Percentiles rank a stretch among this genome's conserved stretches.
Evolutionary conservation across 345 rosid species (phyloP).

Genomic region (Salix exigua): DNA sequence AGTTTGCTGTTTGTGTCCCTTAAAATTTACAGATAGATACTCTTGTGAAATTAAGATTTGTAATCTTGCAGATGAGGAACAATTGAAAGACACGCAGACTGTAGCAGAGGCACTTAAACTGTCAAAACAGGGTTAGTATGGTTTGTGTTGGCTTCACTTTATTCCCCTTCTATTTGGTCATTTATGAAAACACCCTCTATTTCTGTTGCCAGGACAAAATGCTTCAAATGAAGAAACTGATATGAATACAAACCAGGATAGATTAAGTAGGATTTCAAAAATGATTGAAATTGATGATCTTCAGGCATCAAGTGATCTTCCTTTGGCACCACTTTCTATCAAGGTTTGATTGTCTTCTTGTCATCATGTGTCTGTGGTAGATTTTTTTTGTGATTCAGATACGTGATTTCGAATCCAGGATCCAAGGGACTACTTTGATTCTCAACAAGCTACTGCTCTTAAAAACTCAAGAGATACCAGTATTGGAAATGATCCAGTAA

Average conservation of each 20-base stretch:
- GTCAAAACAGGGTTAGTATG: slow-evolving; percentile 60
- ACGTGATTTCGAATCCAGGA: slow-evolving; percentile 48
- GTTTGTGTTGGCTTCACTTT: slow-evolving; percentile 8
- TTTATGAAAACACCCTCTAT: slow-evolving; percentile 6
- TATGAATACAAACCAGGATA: slow-evolving; percentile 41
- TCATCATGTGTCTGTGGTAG: slow-evolving; percentile 12
- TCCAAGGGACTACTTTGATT: slow-evolving; percentile 94
- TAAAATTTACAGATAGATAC: background rate
- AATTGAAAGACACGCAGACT: slow-evolving; percentile 61
- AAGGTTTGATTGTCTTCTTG: slow-evolving; percentile 43
- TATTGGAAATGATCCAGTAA: slow-evolving; percentile 37
- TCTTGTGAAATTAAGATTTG: slow-evolving; percentile 9
- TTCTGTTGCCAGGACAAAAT: slow-evolving; percentile 24
- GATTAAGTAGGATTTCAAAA: slow-evolving; percentile 46
- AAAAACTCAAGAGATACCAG: slow-evolving; percentile 44
- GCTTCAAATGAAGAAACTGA: slow-evolving; percentile 45
- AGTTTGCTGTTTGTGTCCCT: background rate
- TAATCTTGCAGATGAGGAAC: slow-evolving; percentile 52
- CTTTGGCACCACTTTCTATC: slow-evolving; percentile 67
- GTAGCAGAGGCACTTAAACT: slow-evolving; percentile 87
- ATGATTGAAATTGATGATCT: slow-evolving; percentile 82
- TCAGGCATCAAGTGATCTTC: slow-evolving; percentile 53
- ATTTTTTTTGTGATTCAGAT: slow-evolving; percentile 7
- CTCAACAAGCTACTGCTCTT: slow-evolving; percentile 74
- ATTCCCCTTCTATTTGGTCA: background rate